phyloP scores from a whole-genome alignment of 2,329 filamentous ascomycete genomes.

The Aspergillus fischeri region DNA sequence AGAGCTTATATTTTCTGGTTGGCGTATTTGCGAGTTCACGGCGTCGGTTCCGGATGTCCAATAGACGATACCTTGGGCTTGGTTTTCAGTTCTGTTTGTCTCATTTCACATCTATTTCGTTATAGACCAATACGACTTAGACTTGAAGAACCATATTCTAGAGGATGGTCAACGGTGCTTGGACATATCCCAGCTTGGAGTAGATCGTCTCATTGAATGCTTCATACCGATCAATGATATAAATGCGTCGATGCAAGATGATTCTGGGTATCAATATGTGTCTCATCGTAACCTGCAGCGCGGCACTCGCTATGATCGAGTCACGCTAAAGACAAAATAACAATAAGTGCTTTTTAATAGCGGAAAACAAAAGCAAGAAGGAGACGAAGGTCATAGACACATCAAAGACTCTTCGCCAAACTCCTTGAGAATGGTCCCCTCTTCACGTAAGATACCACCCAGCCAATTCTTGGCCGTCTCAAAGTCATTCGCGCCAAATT shows the following conservation, averaged over 20 bases:
- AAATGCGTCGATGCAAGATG: background rate
- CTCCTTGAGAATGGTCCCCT: conserved; percentile 64
- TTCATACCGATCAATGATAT: background rate
- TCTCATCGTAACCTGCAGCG: background rate
- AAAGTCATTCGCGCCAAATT: conserved; percentile 78
- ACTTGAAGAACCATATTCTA: background rate
- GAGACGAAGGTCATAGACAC: conserved; percentile 52
- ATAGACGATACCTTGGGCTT: background rate
- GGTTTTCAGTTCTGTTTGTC: background rate
- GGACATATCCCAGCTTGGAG: background rate
- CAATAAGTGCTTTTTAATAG: background rate
- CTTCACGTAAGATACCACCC: conserved; percentile 65
- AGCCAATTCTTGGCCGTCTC: conserved; percentile 81
- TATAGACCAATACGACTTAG: background rate
- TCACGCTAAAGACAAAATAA: conserved; percentile 3
- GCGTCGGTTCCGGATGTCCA: background rate
- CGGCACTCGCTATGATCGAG: background rate
- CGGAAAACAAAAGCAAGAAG: background rate
- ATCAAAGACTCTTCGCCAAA: conserved; percentile 81
- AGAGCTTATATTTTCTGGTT: background rate
- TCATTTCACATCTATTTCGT: background rate
- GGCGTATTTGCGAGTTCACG: background rate
- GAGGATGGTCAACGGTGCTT: background rate
- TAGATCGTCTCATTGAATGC: background rate
- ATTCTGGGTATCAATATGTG: background rate